Evolutionary conservation across 768 basidiomycete genomes (phyloP), one percentile per base, ranked within the genome.

Genomic region (Ephemerocybe angulata): DNA sequence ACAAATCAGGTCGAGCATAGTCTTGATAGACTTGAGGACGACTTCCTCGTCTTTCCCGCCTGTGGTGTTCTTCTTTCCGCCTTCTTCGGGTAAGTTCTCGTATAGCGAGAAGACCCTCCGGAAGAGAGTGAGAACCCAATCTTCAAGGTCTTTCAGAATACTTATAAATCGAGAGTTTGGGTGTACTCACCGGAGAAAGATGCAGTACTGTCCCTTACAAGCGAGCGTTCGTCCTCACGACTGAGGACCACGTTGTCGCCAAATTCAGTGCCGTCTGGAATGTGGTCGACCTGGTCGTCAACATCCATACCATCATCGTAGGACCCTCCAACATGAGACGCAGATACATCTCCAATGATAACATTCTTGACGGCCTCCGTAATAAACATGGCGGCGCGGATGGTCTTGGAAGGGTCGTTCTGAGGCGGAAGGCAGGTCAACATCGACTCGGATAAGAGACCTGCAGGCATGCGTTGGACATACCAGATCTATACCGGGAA

Each of bases 51-150:
- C 81, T 67, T 89, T 90, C n/a, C 90, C 90, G 22, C 90, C 90
- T 1, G 91, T 92, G 31, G 80, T 87, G 58, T 90, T 90, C 70
- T 80, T 83, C 72, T 84, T 85, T 4, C 96, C 96, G 11, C 91
- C 93, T 70, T 96, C 95, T 67, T 98, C 96, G 0, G 95, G 95
- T 4, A 98, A 74, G 65, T 96, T 95, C 72, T 94, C 91, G 64
- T 88, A 95, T 19, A 98, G 72, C 1, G 89, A 82, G 50, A 93
- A 76, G 50, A 93, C 83, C 10, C 90, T 82, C 15, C 88, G 77
- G 63, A 93, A 86, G 28, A 93, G 80, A 21, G 86, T 83, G 0
- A 79, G 80, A 12, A 92, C 85, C 90, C 91, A 93, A 63, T 89
- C 91, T 90, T 56, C 12, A 56, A 43, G 30, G 31, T 3, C 5